Evolutionary conservation across 179 eudicot species (phyloP), one percentile per base, ranked within the genome.

Genomic region (Patellifolia procumbens): DNA sequence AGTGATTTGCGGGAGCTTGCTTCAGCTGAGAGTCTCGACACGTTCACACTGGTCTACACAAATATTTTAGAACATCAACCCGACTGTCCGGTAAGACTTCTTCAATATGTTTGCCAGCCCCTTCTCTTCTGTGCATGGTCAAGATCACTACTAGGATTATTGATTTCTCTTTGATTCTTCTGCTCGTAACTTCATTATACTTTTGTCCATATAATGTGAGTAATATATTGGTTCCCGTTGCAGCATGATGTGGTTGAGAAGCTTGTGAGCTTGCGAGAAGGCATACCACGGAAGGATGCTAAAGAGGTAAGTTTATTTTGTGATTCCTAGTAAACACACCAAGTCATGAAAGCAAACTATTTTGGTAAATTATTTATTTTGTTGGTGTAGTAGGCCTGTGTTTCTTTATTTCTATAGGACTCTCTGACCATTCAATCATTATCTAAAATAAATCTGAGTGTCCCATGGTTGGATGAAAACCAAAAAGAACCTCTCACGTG

Each of bases 11-110:
- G 99, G 81, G 99, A 95, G 81, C 97, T 95, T 86, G 97, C 99
- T 76, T 95, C 98, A 72, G 93, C 98, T 24, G 98, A 94, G 87
- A 94, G 95, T 82, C 92, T 94, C 60, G 98, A 94, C 85, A 84
- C 97, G 32, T 94, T 94, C 89, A 94, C 98, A 34, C 97, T 94
- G 63, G 92, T 91, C 78, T 94, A 94, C 83, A 94, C 97, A 81
- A 90, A 94, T 74, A 94, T 94, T 63, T 90, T 94, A 68, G 97
- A 92, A 76, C 94, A 92, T 86, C 99, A 95, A 78, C 99, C 99
- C 68, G 99, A 95, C 81, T 95, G 97, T 79, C 97, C 97, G 31
- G 99, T 95, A 89, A 89, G 97, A 78, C 49, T 64, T 53, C 16
- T 39, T 66, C 49, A 62, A 48, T 51, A 22, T 35, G 29, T 11